Percentiles rank a stretch among this genome's conserved stretches.
Conservation (phyloP, 306 rosid species). For the Pyrus bretschneideri region DNA sequence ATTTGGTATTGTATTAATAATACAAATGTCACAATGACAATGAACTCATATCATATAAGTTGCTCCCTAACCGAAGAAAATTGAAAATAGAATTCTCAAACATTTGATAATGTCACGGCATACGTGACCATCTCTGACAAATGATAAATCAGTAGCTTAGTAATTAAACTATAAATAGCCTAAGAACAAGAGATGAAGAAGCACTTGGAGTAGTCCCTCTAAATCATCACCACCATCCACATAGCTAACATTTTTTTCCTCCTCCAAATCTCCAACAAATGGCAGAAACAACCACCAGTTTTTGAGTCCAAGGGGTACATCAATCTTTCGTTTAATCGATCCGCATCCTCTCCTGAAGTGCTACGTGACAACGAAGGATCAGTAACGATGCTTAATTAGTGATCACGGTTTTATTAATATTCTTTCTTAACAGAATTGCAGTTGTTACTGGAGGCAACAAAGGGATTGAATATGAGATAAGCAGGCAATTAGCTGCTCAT, state of each 20-base stretch:
- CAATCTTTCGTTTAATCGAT: neutral
- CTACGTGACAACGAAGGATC: no score
- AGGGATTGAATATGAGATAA: conserved; percentile 17
- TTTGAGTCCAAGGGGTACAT: neutral
- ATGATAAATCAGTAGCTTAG: no score
- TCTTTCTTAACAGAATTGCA: neutral
- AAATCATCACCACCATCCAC: no score
- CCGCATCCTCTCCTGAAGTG: no score
- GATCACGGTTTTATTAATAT: neutral
- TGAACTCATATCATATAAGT: no score
- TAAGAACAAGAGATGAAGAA: neutral
- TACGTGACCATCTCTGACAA: neutral
- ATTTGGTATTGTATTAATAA: no score
- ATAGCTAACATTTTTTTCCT: no score
- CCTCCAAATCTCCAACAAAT: neutral
- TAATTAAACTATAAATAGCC: neutral
- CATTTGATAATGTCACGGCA: neutral
- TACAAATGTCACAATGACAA: no score
- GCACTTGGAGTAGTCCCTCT: no score
- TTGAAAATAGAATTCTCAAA: no score
- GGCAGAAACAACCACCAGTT: neutral
- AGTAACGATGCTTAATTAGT: no score
- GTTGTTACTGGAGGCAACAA: conserved; percentile 18
- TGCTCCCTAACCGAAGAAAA: no score
- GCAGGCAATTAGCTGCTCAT: neutral